Conservation (phyloP, 2,329 filamentous ascomycete genomes). For the Elsinoe arachidis region DNA sequence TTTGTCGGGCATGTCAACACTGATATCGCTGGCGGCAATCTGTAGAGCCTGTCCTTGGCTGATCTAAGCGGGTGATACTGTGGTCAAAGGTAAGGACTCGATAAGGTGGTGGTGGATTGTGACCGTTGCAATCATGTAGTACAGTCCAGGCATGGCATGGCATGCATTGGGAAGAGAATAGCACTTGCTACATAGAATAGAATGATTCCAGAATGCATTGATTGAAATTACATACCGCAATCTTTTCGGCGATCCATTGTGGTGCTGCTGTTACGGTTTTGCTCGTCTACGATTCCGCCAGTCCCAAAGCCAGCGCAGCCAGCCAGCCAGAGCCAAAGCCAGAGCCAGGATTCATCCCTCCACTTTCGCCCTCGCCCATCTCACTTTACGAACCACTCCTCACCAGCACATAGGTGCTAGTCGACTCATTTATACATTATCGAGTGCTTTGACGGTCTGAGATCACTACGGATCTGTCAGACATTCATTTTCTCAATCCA, state of each 20-base stretch:
- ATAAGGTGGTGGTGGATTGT: conserved; percentile 9
- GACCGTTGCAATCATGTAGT: conserved; percentile 2
- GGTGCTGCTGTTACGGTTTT: conserved; percentile 10
- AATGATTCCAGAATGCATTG: background rate
- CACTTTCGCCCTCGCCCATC: conserved; percentile 7
- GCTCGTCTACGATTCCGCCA: conserved; percentile 10
- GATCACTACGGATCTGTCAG: background rate
- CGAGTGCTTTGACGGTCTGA: background rate
- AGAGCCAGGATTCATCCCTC: conserved; percentile 12
- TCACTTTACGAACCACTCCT: conserved; percentile 1
- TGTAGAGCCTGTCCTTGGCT: background rate
- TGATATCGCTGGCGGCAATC: conserved; percentile 1
- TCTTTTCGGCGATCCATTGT: conserved; percentile 2
- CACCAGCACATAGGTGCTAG: background rate
- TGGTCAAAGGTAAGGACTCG: background rate
- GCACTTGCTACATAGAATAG: background rate
- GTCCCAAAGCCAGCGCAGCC: conserved; percentile 3
- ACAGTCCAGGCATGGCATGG: background rate
- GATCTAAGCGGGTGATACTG: background rate
- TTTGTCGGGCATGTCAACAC: background rate
- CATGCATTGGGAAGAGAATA: background rate
- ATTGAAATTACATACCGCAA: conserved; percentile 4
- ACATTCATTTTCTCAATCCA: background rate
- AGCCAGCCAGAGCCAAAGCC: background rate
- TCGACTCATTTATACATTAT: conserved; percentile 4